Base-by-base conservation (phyloP, 257 asterid species). In the Solanum sejunctum region DNA sequence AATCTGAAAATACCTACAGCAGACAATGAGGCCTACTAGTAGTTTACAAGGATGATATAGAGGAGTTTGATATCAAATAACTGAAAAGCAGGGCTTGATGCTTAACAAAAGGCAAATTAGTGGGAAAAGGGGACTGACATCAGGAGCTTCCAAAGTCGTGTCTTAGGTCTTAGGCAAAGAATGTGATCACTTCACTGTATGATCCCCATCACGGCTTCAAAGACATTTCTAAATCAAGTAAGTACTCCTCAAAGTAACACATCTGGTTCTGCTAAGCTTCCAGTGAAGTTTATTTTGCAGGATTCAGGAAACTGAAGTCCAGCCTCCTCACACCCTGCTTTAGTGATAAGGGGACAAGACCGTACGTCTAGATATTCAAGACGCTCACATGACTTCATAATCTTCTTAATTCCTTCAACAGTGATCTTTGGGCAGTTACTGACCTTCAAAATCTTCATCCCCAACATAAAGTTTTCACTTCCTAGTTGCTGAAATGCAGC, bases 351-450 rank as follows among this genome's bases (percentile, higher is more conserved):
- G 32, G 98, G 98, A 88, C 99, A 96, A 7, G 97, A 93, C 71
- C 97, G 93, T 71, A 95, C 93, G 85, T 96, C 99, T 58, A 96
- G 91, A 87, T 96, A 95, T 82, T 93, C 97, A 15, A 96, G 95
- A 84, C 26, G 86, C 67, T 92, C 83, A 85, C 94, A 95, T 20
- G 97, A 93, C 87, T 86, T 90, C 91, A 91, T 86, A 41, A 96
- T 89, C 81, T 87, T 89, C 84, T 87, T 83, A 26, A 94, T 85
- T 51, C 94, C 98, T 78, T 87, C 87, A n/a, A 93, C 95, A 17
- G 98, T 94, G 79, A 96, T 92, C 89, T 91, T 93, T 5, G 94
- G 94, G 85, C 99, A 96, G 84, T 93, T 92, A 75, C 95, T 93
- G 71, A 93, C 84, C 93, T 93, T 93, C 87, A 96, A 86, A 84